Evolutionary conservation across 139 green algal species (phyloP), one percentile per base, ranked within the genome.

Genomic region (Spirogloea muscicola): DNA sequence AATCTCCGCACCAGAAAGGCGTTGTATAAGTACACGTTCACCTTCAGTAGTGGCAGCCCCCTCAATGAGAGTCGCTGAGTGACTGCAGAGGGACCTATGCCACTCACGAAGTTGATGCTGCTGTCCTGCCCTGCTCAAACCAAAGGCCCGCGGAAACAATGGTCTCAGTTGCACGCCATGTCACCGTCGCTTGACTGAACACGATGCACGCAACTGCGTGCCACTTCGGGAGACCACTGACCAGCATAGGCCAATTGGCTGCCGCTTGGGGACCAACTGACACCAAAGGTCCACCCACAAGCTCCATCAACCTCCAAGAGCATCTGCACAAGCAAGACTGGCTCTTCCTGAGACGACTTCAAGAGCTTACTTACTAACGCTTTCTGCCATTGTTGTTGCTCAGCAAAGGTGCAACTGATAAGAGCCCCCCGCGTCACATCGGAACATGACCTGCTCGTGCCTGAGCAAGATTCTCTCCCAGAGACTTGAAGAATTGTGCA

Each of bases 41-140:
- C 68, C 18, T 69, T 51, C 0, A 33, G 68, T 33, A 76, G 42
- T 16, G 68, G 68, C 25, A 76, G 31, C 21, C 46, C 37, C 33
- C 51, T 33, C 6, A 76, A 33, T 1, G 52, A 46, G 51, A 76
- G 31, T 10, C 49, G 52, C 3, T 76, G 68, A 29, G 38, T 31
- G 3, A 51, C 49, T 6, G 51, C 31, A 0, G 51, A 41, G 27
- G 68, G 51, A 18, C 68, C 68, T 2, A 76, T n/a, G 18, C 68
- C 68, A 51, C 38, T 72, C 16, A 79, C 48, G 9, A 77, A 60
- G 40, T 79, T 61, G 3, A 79, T 43, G 60, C 36, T 77, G 34
- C 31, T 63, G 52, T 79, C 71, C 68, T 79, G 71, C 18, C 65
- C 65, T 74, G 65, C 1, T 48, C 27, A 2, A 4, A 7, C 33